These are phyloP conservation scores for Backusella australiensis DNA, from an alignment of 192 early-diverging fungal species.

Conservation along the genomic window DNA sequence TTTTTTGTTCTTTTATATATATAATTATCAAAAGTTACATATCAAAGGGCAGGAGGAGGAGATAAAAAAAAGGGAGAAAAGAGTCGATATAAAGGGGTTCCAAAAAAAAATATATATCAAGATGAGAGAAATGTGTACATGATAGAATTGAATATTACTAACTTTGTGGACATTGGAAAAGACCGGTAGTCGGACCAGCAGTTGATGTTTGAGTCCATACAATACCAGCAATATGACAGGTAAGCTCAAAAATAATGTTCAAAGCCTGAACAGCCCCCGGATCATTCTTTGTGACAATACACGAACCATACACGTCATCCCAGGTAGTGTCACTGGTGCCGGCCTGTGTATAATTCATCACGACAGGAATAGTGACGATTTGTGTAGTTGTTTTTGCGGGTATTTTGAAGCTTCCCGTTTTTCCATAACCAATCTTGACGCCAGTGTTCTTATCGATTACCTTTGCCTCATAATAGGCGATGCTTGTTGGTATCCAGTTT, in stretches of 20 bases:
- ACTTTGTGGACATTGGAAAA: conserved; percentile 23
- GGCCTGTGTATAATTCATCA: conserved; percentile 20
- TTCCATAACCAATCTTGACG: conserved; percentile 17
- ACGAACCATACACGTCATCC: conserved; percentile 15
- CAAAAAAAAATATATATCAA: neutral
- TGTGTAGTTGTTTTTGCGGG: conserved; percentile 1
- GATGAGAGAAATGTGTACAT: neutral
- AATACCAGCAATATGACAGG: conserved; percentile 23
- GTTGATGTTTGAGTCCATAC: conserved; percentile 16
- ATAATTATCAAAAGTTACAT: neutral
- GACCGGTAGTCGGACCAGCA: neutral
- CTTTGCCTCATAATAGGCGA: conserved; percentile 8
- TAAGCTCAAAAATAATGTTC: conserved; percentile 17
- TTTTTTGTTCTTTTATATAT: neutral
- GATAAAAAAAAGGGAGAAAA: neutral
- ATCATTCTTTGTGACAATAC: conserved; percentile 2
- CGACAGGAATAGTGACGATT: conserved; percentile 7
- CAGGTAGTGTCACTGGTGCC: conserved; percentile 12
- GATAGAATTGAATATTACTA: no score
- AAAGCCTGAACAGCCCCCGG: conserved; percentile 14
- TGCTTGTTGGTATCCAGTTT: conserved; percentile 28
- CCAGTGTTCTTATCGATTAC: conserved; percentile 9
- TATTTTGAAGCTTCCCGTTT: conserved; percentile 9
- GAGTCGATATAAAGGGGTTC: no score
- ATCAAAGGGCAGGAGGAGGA: neutral